Base-by-base conservation (phyloP, 495 filamentous ascomycete genomes). In the Penicillium arizonense region DNA sequence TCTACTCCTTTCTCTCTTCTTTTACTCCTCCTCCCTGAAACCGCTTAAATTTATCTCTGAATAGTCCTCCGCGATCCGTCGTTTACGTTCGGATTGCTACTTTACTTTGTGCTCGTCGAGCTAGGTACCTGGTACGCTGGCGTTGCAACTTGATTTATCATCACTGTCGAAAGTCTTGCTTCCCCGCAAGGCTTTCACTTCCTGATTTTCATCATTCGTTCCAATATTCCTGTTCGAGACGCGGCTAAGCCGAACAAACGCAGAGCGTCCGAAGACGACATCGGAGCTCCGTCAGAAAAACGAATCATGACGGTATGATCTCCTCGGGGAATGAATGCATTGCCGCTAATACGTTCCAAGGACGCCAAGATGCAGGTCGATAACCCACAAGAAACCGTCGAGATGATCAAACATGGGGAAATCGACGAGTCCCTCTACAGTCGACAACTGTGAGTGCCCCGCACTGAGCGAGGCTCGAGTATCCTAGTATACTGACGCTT, bases 341-440 rank as follows among this genome's bases (percentile, higher is more conserved):
- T 41, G 40, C 40, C 44, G 57, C 63, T 67, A 46, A 67, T 48
- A 16, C 8, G 9, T 16, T 14, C 10, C 44, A 32, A 75, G 78
- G 87, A 89, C 68, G 81, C 78, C 73, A 84, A 83, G 53, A 92
- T 96, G 88, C 84, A 96, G 75, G 81, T 94, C 56, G 90, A 96
- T 72, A 82, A 72, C 56, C 73, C 76, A 44, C 69, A 77, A 50
- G 76, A 81, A 37, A 76, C 71, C 34, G 71, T 78, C 58, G 81
- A 84, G 63, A 59, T 75, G 63, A 77, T 87, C 58, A 83, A 86
- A 60, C 76, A 84, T 52, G 78, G 76, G 36, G 79, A 95, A 58
- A 97, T 99, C 74, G 95, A 99, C 69, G 95, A 99, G 74, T 90
- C 89, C 45, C 82, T 99, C 56, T 99, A 99, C 80, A 96, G 91